Evolutionary conservation across 768 basidiomycete species (phyloP).

Genomic region (Mycena galericulata): DNA sequence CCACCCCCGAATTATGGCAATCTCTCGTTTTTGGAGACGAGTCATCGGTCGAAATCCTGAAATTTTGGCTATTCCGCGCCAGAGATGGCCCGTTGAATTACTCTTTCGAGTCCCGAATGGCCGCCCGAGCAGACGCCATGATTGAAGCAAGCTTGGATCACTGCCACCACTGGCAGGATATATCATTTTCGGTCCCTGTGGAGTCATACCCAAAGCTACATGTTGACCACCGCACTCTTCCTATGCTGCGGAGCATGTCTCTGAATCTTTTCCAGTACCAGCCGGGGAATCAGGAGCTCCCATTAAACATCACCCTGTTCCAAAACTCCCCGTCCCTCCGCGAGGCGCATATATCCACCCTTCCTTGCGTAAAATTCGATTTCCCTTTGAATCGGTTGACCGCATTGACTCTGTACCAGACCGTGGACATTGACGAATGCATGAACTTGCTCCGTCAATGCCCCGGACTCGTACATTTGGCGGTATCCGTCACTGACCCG

Average conservation of each 20-base stretch:
- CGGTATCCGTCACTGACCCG: neutral
- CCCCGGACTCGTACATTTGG: neutral
- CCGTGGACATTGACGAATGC: too few relatives aligned
- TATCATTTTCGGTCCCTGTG: neutral
- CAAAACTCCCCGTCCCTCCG: neutral
- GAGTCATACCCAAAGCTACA: too few relatives aligned
- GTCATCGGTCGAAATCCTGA: neutral
- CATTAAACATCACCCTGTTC: neutral
- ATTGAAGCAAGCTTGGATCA: neutral
- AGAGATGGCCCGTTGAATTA: neutral
- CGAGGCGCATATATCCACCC: neutral
- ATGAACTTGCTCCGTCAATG: neutral
- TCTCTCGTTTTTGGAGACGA: neutral
- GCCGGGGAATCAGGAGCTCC: too few relatives aligned
- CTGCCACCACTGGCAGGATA: neutral
- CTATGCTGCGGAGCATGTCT: neutral
- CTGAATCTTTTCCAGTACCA: too few relatives aligned
- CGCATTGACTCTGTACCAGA: neutral
- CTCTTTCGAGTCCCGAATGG: neutral
- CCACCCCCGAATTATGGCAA: neutral
- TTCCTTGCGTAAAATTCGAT: neutral
- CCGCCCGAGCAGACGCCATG: neutral
- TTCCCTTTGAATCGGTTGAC: neutral
- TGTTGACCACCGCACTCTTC: neutral
- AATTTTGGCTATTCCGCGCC: neutral